phyloP scores from a whole-genome alignment of 140 eudicot genomes.

The Erigeron philadelphicus region DNA sequence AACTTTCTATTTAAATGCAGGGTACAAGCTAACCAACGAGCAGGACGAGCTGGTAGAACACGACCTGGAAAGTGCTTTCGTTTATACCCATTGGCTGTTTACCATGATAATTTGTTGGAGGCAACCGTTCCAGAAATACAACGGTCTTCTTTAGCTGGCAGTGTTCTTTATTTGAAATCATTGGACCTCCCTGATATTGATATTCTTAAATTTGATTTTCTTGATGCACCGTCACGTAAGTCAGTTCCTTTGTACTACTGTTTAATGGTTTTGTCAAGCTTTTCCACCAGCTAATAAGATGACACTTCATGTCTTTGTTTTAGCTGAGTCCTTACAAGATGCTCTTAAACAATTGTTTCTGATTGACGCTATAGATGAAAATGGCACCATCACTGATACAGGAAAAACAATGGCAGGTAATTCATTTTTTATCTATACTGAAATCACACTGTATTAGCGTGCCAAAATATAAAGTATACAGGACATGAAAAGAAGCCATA shows the following conservation, averaged over 20 bases:
- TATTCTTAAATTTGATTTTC: conserved; percentile 89
- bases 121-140: conserved; percentile 93
- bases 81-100: conserved; percentile 67
- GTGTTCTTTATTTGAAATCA: conserved; percentile 92
- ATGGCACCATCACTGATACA: conserved; percentile 64
- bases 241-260: conserved; percentile 6
- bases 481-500: conserved; percentile 8
- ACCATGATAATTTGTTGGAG: conserved; percentile 69
- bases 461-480: background rate
- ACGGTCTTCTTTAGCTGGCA: conserved; percentile 94
- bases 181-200: conserved; percentile 94
- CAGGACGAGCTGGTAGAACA: conserved; percentile 98
- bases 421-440: conserved; percentile 3
- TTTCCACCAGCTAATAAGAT: conserved; percentile 9
- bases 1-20: conserved; percentile 30
- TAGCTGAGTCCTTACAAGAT: conserved; percentile 83
- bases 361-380: conserved; percentile 87
- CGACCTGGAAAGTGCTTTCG: conserved; percentile 96
- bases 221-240: conserved; percentile 89
- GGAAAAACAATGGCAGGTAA: conserved; percentile 93
- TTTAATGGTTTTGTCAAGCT: conserved; percentile 8
- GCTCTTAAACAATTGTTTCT: conserved; percentile 90
- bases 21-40: conserved; percentile 98
- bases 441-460: background rate
- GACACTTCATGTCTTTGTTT: conserved; percentile 29